A percentile compares a stretch with the other conserved stretches of the same genome.
Conservation (phyloP, 805 yeast genomes). For the Hemisphaericaspora nanyangensis region DNA sequence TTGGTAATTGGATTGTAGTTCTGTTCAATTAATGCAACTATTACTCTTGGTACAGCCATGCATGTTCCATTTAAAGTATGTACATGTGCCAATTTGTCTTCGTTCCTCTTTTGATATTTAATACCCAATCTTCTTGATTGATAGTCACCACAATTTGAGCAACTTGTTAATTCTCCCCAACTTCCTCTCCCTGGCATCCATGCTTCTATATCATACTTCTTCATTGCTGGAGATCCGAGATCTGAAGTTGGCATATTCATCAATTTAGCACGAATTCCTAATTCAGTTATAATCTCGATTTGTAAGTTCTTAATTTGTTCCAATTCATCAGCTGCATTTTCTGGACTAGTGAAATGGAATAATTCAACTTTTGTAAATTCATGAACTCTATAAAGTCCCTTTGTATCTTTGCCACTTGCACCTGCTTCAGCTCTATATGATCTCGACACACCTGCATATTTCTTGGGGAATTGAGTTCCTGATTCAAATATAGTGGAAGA, state of each 20-base stretch:
- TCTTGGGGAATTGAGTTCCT: constrained; percentile 44
- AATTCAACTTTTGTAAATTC: constrained; percentile 95
- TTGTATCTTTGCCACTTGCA: constrained; percentile 88
- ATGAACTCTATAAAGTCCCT: constrained; percentile 90
- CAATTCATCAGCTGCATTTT: constrained; percentile 47
- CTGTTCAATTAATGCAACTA: constrained; percentile 87
- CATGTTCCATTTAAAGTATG: constrained; percentile 95
- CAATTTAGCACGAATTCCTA: constrained; percentile 79
- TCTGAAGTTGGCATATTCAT: constrained; percentile 88
- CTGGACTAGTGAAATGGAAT: constrained; percentile 63
- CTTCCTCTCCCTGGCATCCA: constrained; percentile 96
- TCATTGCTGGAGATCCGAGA: constrained; percentile 88
- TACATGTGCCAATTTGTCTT: constrained; percentile 42
- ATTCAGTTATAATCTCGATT: constrained; percentile 52
- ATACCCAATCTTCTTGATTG: constrained; percentile 84
- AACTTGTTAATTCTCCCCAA: constrained; percentile 91
- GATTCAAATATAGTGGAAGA: constrained; percentile 46
- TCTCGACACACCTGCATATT: constrained; percentile 76
- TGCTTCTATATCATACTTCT: constrained; percentile 91
- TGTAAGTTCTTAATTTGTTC: constrained; percentile 65
- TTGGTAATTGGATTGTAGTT: constrained; percentile 59
- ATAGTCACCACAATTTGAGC: constrained; percentile 89
- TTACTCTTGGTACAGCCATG: constrained; percentile 88
- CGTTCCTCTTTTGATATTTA: constrained; percentile 38
- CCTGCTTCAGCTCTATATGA: constrained; percentile 97